phyloP scores from a whole-genome alignment of 2,329 filamentous ascomycete genomes.

The Epichloe brachyelytri region DNA sequence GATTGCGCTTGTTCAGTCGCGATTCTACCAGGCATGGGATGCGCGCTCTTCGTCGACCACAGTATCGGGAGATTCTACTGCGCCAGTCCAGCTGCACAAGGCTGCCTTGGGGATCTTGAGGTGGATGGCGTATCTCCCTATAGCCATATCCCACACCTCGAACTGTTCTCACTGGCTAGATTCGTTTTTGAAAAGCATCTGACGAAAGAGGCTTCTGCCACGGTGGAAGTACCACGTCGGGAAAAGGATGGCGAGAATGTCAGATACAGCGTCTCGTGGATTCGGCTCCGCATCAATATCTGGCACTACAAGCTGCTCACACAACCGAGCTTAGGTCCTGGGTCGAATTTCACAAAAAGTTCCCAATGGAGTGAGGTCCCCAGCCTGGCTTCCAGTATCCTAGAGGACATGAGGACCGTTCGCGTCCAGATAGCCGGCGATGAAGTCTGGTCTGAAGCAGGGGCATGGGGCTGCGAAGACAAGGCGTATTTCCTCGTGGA shows the following conservation, averaged over 20 bases:
- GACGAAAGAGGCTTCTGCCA: constrained; percentile 10
- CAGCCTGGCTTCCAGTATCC: constrained; percentile 37
- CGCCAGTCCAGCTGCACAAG: constrained; percentile 32
- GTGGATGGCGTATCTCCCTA: constrained; percentile 83
- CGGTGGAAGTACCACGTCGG: constrained; percentile 14
- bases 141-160: constrained; percentile 67
- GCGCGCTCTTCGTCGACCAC: not conserved
- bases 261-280: constrained; percentile 41
- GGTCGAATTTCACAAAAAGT: constrained; percentile 41
- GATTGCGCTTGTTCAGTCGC: constrained; percentile 17
- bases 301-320: constrained; percentile 51
- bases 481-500: constrained; percentile 66
- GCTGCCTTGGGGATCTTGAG: constrained; percentile 55
- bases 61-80: not conserved
- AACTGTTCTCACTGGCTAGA: constrained; percentile 66
- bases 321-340: constrained; percentile 40
- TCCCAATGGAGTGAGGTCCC: constrained; percentile 48
- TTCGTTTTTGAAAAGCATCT: constrained; percentile 28
- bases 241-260: constrained; percentile 31
- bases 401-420: constrained; percentile 28
- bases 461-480: constrained; percentile 32
- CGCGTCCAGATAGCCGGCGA: constrained; percentile 23
- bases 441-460: constrained; percentile 23
- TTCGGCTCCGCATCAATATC: constrained; percentile 58
- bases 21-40: constrained; percentile 28